These are phyloP conservation scores for Sugiyamaella marilandica DNA, from an alignment of 805 yeast species.

Conservation along the genomic window DNA sequence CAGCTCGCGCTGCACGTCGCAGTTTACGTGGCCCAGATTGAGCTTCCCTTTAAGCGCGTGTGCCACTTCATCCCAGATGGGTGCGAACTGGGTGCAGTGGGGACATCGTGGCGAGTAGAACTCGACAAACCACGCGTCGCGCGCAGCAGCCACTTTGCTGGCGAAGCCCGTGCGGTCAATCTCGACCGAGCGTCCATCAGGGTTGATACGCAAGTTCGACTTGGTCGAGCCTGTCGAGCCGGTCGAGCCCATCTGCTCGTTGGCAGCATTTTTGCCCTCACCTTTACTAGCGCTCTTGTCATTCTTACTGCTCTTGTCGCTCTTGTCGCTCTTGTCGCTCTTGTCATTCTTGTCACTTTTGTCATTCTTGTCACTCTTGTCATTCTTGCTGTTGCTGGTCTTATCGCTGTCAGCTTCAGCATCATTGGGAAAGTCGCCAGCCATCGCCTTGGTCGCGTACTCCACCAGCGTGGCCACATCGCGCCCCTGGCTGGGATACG, in stretches of 20 bases:
- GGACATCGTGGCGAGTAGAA: slow-evolving; percentile 39
- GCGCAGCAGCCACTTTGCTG: slow-evolving; percentile 24
- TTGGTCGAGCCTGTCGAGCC: background rate
- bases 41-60: slow-evolving; percentile 27
- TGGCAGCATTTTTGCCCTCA: too few relatives aligned
- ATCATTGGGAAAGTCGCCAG: background rate
- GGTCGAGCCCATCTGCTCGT: background rate
- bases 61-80: slow-evolving; percentile 37
- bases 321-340: too few relatives aligned
- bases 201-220: slow-evolving; percentile 20
- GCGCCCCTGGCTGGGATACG: slow-evolving; percentile 5
- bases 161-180: slow-evolving; percentile 29
- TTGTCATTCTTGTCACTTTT: background rate
- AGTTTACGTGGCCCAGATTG: slow-evolving; percentile 39
- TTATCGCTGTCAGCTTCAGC: slow-evolving; percentile 4
- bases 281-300: too few relatives aligned
- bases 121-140: slow-evolving; percentile 38
- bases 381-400: background rate
- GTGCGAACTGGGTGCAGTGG: slow-evolving; percentile 35
- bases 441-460: slow-evolving; percentile 2
- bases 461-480: background rate
- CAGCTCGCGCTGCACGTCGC: slow-evolving; percentile 30
- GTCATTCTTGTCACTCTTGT: slow-evolving; percentile 2
- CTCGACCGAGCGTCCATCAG: slow-evolving; percentile 33
- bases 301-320: too few relatives aligned